Evolutionary conservation across 1,284 basidiomycete genomes (phyloP), one percentile per base, ranked within the genome.

Genomic region (Fistulina hepatica): DNA sequence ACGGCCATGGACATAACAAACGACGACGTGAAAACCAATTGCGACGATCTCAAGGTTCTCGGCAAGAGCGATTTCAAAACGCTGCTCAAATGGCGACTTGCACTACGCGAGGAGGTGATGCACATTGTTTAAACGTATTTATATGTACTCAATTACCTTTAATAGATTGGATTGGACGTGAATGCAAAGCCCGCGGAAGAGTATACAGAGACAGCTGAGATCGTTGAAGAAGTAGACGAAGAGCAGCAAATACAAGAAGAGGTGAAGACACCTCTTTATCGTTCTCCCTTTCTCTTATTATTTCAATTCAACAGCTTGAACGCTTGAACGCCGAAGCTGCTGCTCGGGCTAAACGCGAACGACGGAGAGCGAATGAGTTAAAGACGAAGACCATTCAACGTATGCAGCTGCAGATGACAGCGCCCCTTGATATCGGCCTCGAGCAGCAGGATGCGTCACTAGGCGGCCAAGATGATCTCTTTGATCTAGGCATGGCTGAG

Each of bases 41-140:
- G 82, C 45, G 73, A 83, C 17, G 95, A 99, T 69, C 69, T 99
- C 47, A 97, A 97, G 59, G 93, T 99, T 4, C 67, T 99, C 23
- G 95, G 95, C 33, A 97, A 97, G 61, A 83, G 92, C 35, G 95
- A 99, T 53, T 99, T 98, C 66, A 97, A 97, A 59, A 60, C 73
- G 8, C 63, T 99, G 42, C 71, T 98, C 44, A 95, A 85, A 64
- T 99, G 95, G 94, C 72, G 93, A 35, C 60, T 76, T 21, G 72
- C 76, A 7, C 64, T 95, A 31, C 81, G 89, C 37, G 83, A 90
- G 60, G 89, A 90, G 67, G 83, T 80, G 46, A n/a, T 20, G 58
- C 48, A 17, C 42, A 24, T 12, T 9, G 33, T 34, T 36, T 28
- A 48, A 19, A 12, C 19, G 19, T 41, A 22, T 34, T 8, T 7